These are phyloP conservation scores for Sapria himalayana DNA, from an alignment of 345 rosid genomes.

Conservation along the genomic window DNA sequence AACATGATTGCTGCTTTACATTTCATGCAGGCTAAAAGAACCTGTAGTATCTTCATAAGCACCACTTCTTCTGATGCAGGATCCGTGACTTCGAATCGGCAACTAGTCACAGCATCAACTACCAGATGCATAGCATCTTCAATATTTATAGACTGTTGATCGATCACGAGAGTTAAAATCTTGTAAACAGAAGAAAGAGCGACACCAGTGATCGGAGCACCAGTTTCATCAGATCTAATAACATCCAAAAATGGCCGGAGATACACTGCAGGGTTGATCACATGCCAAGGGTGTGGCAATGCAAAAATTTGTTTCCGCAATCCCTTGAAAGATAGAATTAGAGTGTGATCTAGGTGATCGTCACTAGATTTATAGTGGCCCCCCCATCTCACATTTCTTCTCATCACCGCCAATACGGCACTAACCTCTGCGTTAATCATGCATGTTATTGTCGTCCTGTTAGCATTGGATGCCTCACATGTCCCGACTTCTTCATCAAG, in stretches of 20 bases:
- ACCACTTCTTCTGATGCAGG: slow-evolving; percentile 97
- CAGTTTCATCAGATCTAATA: slow-evolving; percentile 78
- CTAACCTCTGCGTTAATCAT: slow-evolving; percentile 74
- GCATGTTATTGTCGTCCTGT: slow-evolving; percentile 48
- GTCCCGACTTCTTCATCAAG: slow-evolving; percentile 97
- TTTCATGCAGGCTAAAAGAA: slow-evolving; percentile 85
- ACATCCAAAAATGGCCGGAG: slow-evolving; percentile 89
- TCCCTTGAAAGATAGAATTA: slow-evolving; percentile 75
- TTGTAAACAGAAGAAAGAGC: slow-evolving; percentile 84
- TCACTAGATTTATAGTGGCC: slow-evolving; percentile 86
- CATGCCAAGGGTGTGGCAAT: slow-evolving; percentile 83
- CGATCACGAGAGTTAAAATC: slow-evolving; percentile 59
- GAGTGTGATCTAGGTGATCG: slow-evolving; percentile 78
- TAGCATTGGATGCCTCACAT: slow-evolving; percentile 30
- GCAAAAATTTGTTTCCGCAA: slow-evolving; percentile 66
- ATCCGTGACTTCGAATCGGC: slow-evolving; percentile 96
- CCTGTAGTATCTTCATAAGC: slow-evolving; percentile 93
- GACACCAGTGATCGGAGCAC: slow-evolving; percentile 80
- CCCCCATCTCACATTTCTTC: slow-evolving; percentile 98
- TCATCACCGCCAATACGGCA: slow-evolving; percentile 91
- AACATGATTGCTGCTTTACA: slow-evolving; percentile 80
- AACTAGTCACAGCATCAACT: slow-evolving; percentile 91
- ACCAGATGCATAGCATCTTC: slow-evolving; percentile 88
- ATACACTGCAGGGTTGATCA: slow-evolving; percentile 55
- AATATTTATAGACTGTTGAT: slow-evolving; percentile 51